These are phyloP conservation scores for Scedosporium dehoogii DNA, from an alignment of 2,329 filamentous ascomycete species.

Conservation along the genomic window DNA sequence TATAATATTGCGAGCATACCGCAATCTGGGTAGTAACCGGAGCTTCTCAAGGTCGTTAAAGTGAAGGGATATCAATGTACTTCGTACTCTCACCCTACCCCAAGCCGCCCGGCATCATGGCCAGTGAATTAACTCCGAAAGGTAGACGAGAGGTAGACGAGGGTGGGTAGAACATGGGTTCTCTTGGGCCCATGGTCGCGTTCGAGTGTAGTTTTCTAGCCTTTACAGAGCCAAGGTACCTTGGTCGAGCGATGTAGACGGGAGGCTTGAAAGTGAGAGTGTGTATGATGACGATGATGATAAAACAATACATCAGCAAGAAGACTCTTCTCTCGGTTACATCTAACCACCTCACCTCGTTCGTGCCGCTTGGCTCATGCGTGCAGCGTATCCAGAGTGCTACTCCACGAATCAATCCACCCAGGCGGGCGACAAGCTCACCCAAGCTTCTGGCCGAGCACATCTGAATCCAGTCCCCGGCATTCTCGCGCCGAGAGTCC, in stretches of 20 bases:
- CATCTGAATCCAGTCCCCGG: background rate
- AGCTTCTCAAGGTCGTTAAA: background rate
- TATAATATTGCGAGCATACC: slow-evolving; percentile 1
- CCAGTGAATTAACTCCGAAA: background rate
- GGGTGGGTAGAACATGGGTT: background rate
- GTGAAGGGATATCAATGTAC: background rate
- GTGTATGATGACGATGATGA: background rate
- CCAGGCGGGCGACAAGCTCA: background rate
- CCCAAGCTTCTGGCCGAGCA: background rate
- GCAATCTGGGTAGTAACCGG: background rate
- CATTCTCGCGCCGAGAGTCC: background rate
- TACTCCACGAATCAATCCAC: background rate
- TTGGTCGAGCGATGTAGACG: background rate
- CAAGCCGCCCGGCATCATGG: background rate
- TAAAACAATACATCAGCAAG: background rate
- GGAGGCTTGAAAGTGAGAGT: background rate
- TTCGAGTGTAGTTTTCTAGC: background rate
- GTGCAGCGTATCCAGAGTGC: background rate
- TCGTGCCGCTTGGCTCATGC: background rate
- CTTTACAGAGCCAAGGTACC: background rate
- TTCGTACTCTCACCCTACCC: background rate
- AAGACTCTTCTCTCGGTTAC: background rate
- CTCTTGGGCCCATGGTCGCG: background rate
- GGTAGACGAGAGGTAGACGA: background rate
- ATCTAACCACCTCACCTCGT: background rate